These are phyloP conservation scores for Irpex rosettiformis DNA, from an alignment of 1,284 basidiomycete species.

Conservation along the genomic window DNA sequence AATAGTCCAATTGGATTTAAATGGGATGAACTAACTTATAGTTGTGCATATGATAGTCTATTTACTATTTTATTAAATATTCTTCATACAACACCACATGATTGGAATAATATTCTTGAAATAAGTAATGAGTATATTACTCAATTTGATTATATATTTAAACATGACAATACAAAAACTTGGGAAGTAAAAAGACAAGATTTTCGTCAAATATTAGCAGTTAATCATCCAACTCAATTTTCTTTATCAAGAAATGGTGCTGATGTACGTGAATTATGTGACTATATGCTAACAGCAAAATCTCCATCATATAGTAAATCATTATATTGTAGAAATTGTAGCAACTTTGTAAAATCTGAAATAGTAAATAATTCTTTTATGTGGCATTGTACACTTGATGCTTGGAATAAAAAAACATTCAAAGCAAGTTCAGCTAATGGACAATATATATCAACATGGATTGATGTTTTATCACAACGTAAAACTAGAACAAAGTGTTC, in stretches of 20 bases:
- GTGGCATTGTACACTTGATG: background rate
- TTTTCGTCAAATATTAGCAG: background rate
- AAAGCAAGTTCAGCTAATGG: background rate
- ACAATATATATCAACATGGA: background rate
- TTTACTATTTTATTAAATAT: background rate
- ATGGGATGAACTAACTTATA: background rate
- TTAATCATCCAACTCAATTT: background rate
- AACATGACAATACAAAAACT: too few relatives aligned
- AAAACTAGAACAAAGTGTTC: background rate
- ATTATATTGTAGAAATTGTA: too few relatives aligned
- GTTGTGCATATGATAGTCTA: constrained; percentile 1
- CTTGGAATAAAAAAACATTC: background rate
- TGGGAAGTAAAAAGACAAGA: background rate
- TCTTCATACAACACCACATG: background rate
- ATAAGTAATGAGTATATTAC: too few relatives aligned
- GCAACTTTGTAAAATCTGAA: background rate
- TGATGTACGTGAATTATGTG: background rate
- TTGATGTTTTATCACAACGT: background rate
- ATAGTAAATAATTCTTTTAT: background rate
- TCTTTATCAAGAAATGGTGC: background rate
- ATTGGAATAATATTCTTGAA: too few relatives aligned
- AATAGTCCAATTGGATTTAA: background rate
- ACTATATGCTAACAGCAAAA: background rate
- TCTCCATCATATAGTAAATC: too few relatives aligned
- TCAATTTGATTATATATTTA: too few relatives aligned